Evolutionary conservation across 257 asterid genomes (phyloP), one percentile per base, ranked within the genome.

Genomic region (Solanum sparsipilum): DNA sequence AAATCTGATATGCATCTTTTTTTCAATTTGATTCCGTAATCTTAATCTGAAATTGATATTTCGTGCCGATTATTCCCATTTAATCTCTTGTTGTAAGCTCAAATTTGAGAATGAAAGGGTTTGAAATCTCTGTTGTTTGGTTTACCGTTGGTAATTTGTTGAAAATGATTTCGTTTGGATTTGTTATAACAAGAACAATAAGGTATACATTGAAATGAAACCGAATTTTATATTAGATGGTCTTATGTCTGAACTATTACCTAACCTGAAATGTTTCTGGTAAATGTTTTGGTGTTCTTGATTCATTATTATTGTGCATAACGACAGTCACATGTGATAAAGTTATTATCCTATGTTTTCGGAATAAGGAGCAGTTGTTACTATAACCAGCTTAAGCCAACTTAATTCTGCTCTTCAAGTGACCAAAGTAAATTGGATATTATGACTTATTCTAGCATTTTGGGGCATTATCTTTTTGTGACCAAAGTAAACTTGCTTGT

Each of bases 51-150:
- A 52, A 15, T 7, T 35, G 82, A 29, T 27, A 0, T 27, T 68
- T 46, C 6, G 58, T 87, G 75, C 31, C n/a, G 13, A 32, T 36
- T 73, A 86, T 71, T 68, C 38, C 87, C 87, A 86, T 70, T 44
- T 52, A 65, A 18, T 41, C 41, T 87, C 63, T 12, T 18, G 21
- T n/a, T 72, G 52, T 3, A 36, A 70, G 35, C 46, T 84, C 35
- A n/a, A 18, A 25, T 5, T 35, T 25, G 83, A 70, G 41, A 38
- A 84, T 76, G 38, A 3, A n/a, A n/a, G 23, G 34, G 76, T 81
- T 46, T 86, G 87, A 27, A 89, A 89, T 91, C 90, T 76, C 84
- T 87, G 84, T n/a, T n/a, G 41, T 85, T 35, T 27, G 41, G 46
- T 31, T 71, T 44, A 23, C 12, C 39, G 16, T 56, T 31, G 8